phyloP scores from a whole-genome alignment of 805 yeast genomes.

The Wickerhamiella kurtzmanii region DNA sequence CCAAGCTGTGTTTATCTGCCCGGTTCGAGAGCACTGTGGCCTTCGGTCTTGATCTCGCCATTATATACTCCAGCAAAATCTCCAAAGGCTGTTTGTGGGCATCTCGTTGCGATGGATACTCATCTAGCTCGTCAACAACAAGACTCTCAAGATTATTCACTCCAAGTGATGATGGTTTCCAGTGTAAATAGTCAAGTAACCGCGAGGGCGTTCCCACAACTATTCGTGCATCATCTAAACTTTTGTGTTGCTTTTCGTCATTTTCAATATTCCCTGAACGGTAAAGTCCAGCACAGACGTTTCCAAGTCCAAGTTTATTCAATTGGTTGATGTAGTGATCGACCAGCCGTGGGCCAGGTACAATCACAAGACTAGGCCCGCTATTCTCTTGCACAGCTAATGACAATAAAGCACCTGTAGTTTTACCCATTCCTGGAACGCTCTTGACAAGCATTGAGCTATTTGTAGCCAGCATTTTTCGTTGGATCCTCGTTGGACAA shows the following conservation, averaged over 20 bases:
- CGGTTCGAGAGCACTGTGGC: constrained; percentile 3
- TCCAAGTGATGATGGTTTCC: constrained; percentile 19
- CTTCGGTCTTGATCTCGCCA: neutral
- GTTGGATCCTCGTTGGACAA: constrained; percentile 19
- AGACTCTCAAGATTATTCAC: constrained; percentile 12
- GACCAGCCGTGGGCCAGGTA: constrained; percentile 23
- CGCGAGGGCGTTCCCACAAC: constrained; percentile 43
- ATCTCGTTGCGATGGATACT: constrained; percentile 3
- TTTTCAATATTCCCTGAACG: constrained; percentile 16
- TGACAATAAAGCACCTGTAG: constrained; percentile 21
- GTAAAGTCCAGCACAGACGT: constrained; percentile 11
- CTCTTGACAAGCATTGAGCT: constrained; percentile 20
- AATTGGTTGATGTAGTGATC: constrained; percentile 18
- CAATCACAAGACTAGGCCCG: constrained; percentile 21
- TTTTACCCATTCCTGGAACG: constrained; percentile 25
- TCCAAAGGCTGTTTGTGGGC: constrained; percentile 11
- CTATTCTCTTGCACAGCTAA: neutral
- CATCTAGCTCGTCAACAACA: constrained; percentile 20
- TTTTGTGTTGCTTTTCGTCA: constrained; percentile 16
- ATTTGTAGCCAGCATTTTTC: constrained; percentile 18
- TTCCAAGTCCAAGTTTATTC: constrained; percentile 8
- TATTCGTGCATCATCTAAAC: constrained; percentile 27
- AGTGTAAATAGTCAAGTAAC: constrained; percentile 33
- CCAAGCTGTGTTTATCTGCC: neutral
- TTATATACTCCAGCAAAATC: constrained; percentile 11